phyloP scores from a whole-genome alignment of 2,329 filamentous ascomycete species.

The Coleophoma crateriformis region DNA sequence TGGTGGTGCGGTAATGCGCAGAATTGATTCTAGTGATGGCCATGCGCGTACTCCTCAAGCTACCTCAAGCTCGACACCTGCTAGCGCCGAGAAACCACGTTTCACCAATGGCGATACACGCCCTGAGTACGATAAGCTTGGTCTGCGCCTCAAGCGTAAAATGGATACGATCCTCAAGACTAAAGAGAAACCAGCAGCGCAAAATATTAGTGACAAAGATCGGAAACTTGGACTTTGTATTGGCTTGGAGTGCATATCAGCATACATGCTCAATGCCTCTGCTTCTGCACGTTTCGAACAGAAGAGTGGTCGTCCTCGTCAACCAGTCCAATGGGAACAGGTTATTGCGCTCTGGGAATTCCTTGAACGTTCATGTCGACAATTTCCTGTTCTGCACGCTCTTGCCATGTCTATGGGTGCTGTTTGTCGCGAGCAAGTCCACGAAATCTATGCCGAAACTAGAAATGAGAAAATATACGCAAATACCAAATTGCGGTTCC shows the following conservation, averaged over 20 bases:
- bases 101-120: slow-evolving; percentile 16
- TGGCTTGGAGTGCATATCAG: slow-evolving; percentile 21
- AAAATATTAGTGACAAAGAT: slow-evolving; percentile 13
- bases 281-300: neutral
- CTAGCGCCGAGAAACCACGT: slow-evolving; percentile 23
- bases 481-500: slow-evolving; percentile 25
- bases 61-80: slow-evolving; percentile 24
- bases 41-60: slow-evolving; percentile 32
- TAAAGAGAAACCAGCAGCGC: slow-evolving; percentile 11
- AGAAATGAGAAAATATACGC: slow-evolving; percentile 26
- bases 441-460: neutral
- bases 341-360: slow-evolving; percentile 3
- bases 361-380: neutral
- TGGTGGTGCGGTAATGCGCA: slow-evolving; percentile 25
- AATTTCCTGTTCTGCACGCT: neutral
- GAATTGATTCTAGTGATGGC: slow-evolving; percentile 31
- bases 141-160: slow-evolving; percentile 22
- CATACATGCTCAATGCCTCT: slow-evolving; percentile 18
- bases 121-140: slow-evolving; percentile 12
- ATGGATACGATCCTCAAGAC: slow-evolving; percentile 22
- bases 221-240: slow-evolving; percentile 17
- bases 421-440: neutral
- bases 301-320: neutral
- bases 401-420: neutral
- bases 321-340: slow-evolving; percentile 1